phyloP scores from a whole-genome alignment of 768 basidiomycete species.

The Ramaria sp. region DNA sequence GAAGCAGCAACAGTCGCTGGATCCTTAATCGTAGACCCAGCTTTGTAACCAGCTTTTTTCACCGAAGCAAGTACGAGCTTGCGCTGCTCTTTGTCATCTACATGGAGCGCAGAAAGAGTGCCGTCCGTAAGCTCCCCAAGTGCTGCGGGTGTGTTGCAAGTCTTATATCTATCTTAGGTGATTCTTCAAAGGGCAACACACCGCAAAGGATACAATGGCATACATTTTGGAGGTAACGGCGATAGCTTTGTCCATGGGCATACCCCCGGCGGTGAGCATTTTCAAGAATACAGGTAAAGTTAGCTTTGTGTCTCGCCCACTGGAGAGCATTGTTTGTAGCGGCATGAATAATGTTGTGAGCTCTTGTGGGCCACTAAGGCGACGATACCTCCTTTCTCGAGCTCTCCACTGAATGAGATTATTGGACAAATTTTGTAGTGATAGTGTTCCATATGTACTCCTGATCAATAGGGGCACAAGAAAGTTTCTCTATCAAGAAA shows the following conservation, averaged over 20 bases:
- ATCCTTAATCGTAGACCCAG: conserved; percentile 10
- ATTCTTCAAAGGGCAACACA: conserved; percentile 11
- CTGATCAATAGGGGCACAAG: too few species aligned
- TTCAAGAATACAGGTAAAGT: conserved; percentile 58
- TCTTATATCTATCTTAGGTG: conserved; percentile 46
- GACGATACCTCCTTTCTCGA: too few species aligned
- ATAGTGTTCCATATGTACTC: too few species aligned
- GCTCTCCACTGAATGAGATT: too few species aligned
- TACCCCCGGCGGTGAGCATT: conserved; percentile 42
- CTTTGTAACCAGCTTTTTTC: conserved; percentile 49
- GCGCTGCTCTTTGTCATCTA: conserved; percentile 56
- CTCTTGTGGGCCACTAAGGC: background rate
- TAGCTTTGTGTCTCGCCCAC: conserved; percentile 33
- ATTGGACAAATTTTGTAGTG: too few species aligned
- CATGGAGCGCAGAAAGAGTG: conserved; percentile 45
- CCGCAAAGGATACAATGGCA: conserved; percentile 14
- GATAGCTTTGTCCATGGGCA: conserved; percentile 60
- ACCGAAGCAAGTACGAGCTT: conserved; percentile 48
- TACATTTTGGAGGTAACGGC: conserved; percentile 59
- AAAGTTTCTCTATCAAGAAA: too few species aligned
- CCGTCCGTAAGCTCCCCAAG: conserved; percentile 48
- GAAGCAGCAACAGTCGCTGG: conserved; percentile 3
- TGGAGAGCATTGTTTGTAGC: conserved; percentile 30
- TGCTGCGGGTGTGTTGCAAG: conserved; percentile 47
- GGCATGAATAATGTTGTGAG: background rate